These are phyloP conservation scores for Epichloe brachyelytri DNA, from an alignment of 2,329 filamentous ascomycete genomes.

Conservation along the genomic window DNA sequence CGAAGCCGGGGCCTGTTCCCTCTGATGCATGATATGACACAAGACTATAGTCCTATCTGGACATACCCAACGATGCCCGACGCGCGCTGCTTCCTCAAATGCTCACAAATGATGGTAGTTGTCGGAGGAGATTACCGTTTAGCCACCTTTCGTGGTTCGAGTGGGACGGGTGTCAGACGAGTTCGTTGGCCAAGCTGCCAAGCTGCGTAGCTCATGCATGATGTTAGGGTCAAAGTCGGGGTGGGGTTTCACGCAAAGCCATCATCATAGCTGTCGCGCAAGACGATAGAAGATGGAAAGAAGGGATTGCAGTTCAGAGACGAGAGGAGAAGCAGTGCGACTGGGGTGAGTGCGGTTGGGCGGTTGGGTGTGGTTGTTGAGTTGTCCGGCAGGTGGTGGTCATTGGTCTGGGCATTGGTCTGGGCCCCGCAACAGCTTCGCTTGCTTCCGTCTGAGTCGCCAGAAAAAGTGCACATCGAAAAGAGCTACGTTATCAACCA, in stretches of 20 bases:
- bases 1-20: not conserved
- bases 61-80: slow-evolving; percentile 6
- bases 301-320: not conserved
- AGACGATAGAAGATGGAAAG: not conserved
- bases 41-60: not conserved
- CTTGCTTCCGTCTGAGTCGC: not conserved
- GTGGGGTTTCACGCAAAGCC: not conserved
- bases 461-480: not conserved
- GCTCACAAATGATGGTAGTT: not conserved
- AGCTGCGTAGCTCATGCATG: not conserved
- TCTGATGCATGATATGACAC: not conserved
- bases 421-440: not conserved
- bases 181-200: not conserved
- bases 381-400: not conserved
- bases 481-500: not conserved
- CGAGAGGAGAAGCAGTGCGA: not conserved
- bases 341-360: not conserved
- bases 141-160: not conserved
- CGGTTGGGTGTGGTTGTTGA: not conserved
- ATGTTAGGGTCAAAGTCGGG: not conserved
- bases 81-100: not conserved
- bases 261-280: not conserved
- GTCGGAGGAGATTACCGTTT: not conserved
- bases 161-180: not conserved
- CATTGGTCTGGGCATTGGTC: not conserved